Evolutionary conservation across 768 basidiomycete species (phyloP), one percentile per base, ranked within the genome.

Genomic region (Naganishia vaughanmartiniae): DNA sequence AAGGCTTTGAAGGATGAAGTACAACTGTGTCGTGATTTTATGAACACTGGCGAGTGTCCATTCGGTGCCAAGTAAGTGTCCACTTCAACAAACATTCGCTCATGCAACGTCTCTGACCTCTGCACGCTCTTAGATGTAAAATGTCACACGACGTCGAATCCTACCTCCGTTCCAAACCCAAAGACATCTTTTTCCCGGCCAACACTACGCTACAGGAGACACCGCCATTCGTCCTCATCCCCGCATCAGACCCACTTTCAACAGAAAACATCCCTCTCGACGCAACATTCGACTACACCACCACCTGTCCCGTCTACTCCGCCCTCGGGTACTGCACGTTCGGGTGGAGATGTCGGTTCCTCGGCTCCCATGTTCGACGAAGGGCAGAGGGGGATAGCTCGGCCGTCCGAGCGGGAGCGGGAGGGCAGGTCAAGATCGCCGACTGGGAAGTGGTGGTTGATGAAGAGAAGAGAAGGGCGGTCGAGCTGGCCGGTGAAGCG

Each of bases 271-370:
- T 28, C 26, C 42, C 46, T 33, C 31, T 30, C 33, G 45, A 34
- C 54, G 78, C 84, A 17, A 85, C 85, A 5, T 66, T 88, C 31
- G 85, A 87, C 77, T 67, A 79, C 21, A 77, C 82, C 19, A 85
- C 85, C 0, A 77, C 76, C 1, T 94, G 92, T 76, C 90, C 91
- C 0, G 83, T 89, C 1, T 90, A 86, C 75, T 81, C 83, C 19
- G 86, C 87, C 73, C 84, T 84, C 21, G 93, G 92, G 1, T 86
- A 87, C 73, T 96, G 93, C 82, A 86, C 87, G 65, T 87, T 86
- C 75, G 96, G 93, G 14, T 88, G 90, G 80, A 92, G 93, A 80
- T 99, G 96, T 79, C 87, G 96, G 1, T 96, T 90, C 81, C 85
- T 96, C 6, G 89, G 89, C 15, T 88, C 86, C 3, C 95, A 99